These are phyloP conservation scores for Jackrogersella multiformis DNA, from an alignment of 495 filamentous ascomycete species.

Conservation along the genomic window DNA sequence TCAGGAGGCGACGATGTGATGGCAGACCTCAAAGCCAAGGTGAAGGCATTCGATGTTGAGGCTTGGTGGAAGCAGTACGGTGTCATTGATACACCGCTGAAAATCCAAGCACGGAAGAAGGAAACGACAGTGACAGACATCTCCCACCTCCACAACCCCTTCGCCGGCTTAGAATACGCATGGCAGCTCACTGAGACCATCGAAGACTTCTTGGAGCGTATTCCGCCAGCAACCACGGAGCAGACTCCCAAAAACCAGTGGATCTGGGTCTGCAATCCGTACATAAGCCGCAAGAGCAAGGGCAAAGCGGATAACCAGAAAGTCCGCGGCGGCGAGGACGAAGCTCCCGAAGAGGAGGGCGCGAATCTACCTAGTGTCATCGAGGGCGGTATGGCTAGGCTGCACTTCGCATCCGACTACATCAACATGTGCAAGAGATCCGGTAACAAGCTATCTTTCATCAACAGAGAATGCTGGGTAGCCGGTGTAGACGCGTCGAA, in stretches of 20 bases:
- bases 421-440: slow-evolving; percentile 42
- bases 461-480: slow-evolving; percentile 61
- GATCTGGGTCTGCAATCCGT: slow-evolving; percentile 73
- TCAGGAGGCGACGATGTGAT: slow-evolving; percentile 64
- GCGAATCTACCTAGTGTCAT: slow-evolving; percentile 39
- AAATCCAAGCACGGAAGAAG: slow-evolving; percentile 31
- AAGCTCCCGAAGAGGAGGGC: slow-evolving; percentile 46
- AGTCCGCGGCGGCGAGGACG: slow-evolving; percentile 54
- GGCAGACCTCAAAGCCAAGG: slow-evolving; percentile 43
- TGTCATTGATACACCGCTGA: slow-evolving; percentile 42
- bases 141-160: slow-evolving; percentile 56
- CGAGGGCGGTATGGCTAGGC: slow-evolving; percentile 48
- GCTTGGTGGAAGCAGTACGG: slow-evolving; percentile 55
- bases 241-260: slow-evolving; percentile 58
- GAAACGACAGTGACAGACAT: slow-evolving; percentile 26
- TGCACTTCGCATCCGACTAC: slow-evolving; percentile 48
- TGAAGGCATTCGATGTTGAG: slow-evolving; percentile 56
- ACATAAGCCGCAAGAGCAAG: slow-evolving; percentile 39
- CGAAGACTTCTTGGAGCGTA: slow-evolving; percentile 68
- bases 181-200: slow-evolving; percentile 68
- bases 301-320: slow-evolving; percentile 44
- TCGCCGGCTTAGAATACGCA: slow-evolving; percentile 50
- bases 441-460: slow-evolving; percentile 42
- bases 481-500: slow-evolving; percentile 61
- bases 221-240: slow-evolving; percentile 69